phyloP scores from a whole-genome alignment of 129 eudicot genomes.

The Deinandra increscens region DNA sequence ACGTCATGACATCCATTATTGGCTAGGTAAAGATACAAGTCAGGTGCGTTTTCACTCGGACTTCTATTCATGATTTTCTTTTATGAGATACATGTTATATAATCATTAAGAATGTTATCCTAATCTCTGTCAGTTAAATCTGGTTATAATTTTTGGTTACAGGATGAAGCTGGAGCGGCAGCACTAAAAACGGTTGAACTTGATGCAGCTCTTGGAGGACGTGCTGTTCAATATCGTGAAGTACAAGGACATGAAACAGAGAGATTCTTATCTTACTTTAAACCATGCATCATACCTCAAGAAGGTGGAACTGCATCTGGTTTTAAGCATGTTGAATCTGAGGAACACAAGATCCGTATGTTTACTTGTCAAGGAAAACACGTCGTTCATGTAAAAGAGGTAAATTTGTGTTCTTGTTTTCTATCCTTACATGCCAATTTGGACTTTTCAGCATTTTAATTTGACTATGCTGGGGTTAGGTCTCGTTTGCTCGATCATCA shows the following conservation, averaged over 20 bases:
- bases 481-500: constrained; percentile 83
- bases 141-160: constrained; percentile 13
- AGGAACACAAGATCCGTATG: constrained; percentile 68
- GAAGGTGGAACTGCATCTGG: constrained; percentile 95
- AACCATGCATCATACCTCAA: constrained; percentile 95
- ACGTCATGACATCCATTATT: constrained; percentile 87
- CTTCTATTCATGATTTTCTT: neutral
- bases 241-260: constrained; percentile 97
- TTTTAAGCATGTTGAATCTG: constrained; percentile 70
- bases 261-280: constrained; percentile 90
- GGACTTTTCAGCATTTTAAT: neutral
- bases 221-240: constrained; percentile 98
- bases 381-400: constrained; percentile 95
- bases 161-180: constrained; percentile 76
- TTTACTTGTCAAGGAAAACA: constrained; percentile 81
- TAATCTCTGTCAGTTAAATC: neutral
- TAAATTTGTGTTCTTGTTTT: constrained; percentile 38
- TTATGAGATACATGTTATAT: neutral
- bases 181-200: constrained; percentile 73
- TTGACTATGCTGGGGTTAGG: constrained; percentile 40
- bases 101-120: neutral
- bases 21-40: constrained; percentile 96
- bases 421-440: constrained; percentile 10
- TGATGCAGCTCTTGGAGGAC: constrained; percentile 96
- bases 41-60: constrained; percentile 57